These are phyloP conservation scores for Garcileccinum viscosum DNA, from an alignment of 1,284 basidiomycete species.

Conservation along the genomic window DNA sequence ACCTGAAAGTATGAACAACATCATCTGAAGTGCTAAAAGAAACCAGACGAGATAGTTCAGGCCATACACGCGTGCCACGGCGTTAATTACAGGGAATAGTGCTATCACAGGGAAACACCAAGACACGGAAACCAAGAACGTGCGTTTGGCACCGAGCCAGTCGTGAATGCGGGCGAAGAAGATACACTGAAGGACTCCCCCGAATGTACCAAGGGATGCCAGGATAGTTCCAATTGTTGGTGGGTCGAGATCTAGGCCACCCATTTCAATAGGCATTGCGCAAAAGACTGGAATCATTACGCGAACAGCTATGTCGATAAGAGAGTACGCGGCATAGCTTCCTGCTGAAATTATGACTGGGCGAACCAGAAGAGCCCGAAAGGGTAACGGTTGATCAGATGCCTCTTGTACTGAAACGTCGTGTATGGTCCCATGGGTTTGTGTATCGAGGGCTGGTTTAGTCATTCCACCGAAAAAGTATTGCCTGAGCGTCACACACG, in stretches of 20 bases:
- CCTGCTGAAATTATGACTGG: constrained; percentile 47
- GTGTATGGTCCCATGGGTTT: background rate
- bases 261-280: constrained; percentile 47
- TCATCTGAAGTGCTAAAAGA: constrained; percentile 41
- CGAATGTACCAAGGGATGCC: constrained; percentile 44
- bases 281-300: constrained; percentile 52
- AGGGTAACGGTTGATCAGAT: constrained; percentile 37
- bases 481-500: constrained; percentile 21
- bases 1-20: constrained; percentile 20
- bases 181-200: constrained; percentile 46
- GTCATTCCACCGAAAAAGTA: constrained; percentile 26
- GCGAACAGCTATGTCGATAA: constrained; percentile 47
- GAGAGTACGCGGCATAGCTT: constrained; percentile 49
- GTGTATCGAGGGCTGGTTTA: background rate
- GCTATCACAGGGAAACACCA: constrained; percentile 42
- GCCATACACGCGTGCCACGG: constrained; percentile 34
- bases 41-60: constrained; percentile 36
- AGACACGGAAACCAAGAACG: constrained; percentile 41
- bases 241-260: constrained; percentile 50
- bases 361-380: constrained; percentile 42
- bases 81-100: constrained; percentile 49
- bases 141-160: constrained; percentile 44
- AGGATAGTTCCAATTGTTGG: constrained; percentile 49
- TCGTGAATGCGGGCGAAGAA: constrained; percentile 48
- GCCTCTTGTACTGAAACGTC: constrained; percentile 1